These are phyloP conservation scores for Neonectria magnoliae DNA, from an alignment of 2,329 filamentous ascomycete genomes.

Conservation along the genomic window DNA sequence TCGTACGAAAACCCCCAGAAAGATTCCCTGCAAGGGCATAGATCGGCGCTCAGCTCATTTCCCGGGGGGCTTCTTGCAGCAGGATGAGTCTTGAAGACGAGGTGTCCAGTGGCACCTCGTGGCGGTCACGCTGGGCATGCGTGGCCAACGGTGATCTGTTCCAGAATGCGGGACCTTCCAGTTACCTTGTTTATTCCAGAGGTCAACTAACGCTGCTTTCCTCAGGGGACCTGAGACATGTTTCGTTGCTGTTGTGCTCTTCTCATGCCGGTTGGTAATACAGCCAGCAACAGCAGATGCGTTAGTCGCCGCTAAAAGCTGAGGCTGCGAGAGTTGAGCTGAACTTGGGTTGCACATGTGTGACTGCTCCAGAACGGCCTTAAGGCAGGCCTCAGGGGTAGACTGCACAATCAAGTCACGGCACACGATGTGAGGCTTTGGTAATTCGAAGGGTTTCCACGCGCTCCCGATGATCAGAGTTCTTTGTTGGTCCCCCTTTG, in stretches of 20 bases:
- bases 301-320: slow-evolving; percentile 9
- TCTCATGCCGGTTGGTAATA: slow-evolving; percentile 16
- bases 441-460: neutral
- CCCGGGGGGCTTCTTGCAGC: neutral
- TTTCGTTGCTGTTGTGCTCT: slow-evolving; percentile 19
- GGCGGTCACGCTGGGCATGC: slow-evolving; percentile 18
- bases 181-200: slow-evolving; percentile 10
- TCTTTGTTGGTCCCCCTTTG: neutral
- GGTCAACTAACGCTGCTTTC: slow-evolving; percentile 5
- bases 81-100: slow-evolving; percentile 5
- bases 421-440: neutral
- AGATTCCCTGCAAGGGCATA: slow-evolving; percentile 9
- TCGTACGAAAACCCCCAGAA: slow-evolving; percentile 14
- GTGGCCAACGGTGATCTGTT: slow-evolving; percentile 11
- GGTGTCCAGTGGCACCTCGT: slow-evolving; percentile 3
- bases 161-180: slow-evolving; percentile 6
- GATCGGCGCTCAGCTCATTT: slow-evolving; percentile 8
- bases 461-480: neutral
- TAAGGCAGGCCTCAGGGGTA: slow-evolving; percentile 11
- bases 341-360: slow-evolving; percentile 27
- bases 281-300: neutral
- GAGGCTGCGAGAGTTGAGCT: slow-evolving; percentile 26
- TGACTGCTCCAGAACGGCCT: neutral
- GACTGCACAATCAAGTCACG: slow-evolving; percentile 5
- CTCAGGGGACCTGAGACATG: slow-evolving; percentile 22